Percentiles rank a stretch among this genome's conserved stretches.
These are phyloP conservation scores for Botryotinia convoluta DNA, from an alignment of 2,329 filamentous ascomycete species.

Conservation along the genomic window DNA sequence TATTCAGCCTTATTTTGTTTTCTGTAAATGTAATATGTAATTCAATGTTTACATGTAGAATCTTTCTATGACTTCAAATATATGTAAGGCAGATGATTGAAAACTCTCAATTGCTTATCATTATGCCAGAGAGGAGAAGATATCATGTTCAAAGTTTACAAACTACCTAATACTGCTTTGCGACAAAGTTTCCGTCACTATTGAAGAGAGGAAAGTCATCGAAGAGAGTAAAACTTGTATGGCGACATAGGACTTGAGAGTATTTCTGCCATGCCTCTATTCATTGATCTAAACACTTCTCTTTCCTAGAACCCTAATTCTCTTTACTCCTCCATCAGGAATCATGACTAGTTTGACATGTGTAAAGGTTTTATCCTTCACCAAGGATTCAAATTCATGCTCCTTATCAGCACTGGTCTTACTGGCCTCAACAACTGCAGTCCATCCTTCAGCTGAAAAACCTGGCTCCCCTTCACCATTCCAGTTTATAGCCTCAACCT, in stretches of 20 bases:
- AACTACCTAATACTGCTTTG: too few relatives aligned
- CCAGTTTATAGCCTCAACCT: conserved; percentile 62
- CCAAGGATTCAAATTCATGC: conserved; percentile 59
- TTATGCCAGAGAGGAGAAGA: too few relatives aligned
- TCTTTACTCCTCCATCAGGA: conserved; percentile 89
- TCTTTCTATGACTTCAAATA: neutral
- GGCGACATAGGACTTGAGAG: neutral
- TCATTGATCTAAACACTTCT: conserved; percentile 38
- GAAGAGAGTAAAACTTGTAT: neutral
- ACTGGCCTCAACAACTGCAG: conserved; percentile 61
- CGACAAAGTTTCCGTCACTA: neutral
- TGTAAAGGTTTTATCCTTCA: conserved; percentile 62
- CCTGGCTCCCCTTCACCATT: conserved; percentile 52
- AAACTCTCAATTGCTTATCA: too few relatives aligned
- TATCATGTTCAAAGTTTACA: neutral
- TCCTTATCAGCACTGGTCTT: conserved; percentile 72
- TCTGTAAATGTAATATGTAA: neutral
- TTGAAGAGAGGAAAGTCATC: neutral
- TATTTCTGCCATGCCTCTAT: neutral
- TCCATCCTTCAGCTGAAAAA: conserved; percentile 60
- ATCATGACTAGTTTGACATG: conserved; percentile 85
- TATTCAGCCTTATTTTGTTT: conserved; percentile 13
- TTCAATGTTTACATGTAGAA: neutral
- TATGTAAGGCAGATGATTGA: too few relatives aligned
- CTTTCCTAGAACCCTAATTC: conserved; percentile 73